phyloP scores from a whole-genome alignment of 164 flowering plant genomes.

The Brasenia schreberi region DNA sequence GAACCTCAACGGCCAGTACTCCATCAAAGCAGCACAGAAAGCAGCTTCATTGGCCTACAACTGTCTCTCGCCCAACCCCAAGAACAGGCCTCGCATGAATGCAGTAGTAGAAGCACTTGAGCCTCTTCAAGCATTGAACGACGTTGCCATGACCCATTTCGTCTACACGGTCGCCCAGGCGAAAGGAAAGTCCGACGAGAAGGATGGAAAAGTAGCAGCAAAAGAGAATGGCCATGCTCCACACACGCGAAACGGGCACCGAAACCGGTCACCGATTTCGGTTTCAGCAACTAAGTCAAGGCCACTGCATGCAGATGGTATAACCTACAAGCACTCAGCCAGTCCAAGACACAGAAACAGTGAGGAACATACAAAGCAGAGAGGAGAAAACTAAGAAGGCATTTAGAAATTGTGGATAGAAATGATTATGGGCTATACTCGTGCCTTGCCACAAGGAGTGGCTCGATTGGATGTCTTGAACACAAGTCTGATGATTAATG shows the following conservation, averaged over 20 bases:
- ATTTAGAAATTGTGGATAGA: too few relatives aligned
- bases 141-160: background rate
- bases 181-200: background rate
- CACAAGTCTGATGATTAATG: too few relatives aligned
- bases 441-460: too few relatives aligned
- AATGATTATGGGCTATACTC: too few relatives aligned
- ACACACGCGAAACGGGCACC: background rate
- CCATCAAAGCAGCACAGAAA: conserved; percentile 27
- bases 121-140: conserved; percentile 1
- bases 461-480: too few relatives aligned
- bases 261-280: background rate
- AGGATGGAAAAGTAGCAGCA: background rate
- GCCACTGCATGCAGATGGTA: background rate
- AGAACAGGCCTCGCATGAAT: conserved; percentile 11
- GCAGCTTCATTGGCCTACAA: conserved; percentile 12
- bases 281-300: background rate
- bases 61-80: conserved; percentile 12
- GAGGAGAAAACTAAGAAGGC: background rate
- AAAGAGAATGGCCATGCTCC: background rate
- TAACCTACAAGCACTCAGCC: background rate
- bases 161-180: background rate
- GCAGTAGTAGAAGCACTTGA: conserved; percentile 11
- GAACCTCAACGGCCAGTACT: conserved; percentile 32
- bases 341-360: background rate
- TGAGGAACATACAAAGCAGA: background rate